Percentiles rank a stretch among this genome's conserved stretches.
Evolutionary conservation across 768 basidiomycete genomes (phyloP).

Genomic region (Jaapia argillacea): DNA sequence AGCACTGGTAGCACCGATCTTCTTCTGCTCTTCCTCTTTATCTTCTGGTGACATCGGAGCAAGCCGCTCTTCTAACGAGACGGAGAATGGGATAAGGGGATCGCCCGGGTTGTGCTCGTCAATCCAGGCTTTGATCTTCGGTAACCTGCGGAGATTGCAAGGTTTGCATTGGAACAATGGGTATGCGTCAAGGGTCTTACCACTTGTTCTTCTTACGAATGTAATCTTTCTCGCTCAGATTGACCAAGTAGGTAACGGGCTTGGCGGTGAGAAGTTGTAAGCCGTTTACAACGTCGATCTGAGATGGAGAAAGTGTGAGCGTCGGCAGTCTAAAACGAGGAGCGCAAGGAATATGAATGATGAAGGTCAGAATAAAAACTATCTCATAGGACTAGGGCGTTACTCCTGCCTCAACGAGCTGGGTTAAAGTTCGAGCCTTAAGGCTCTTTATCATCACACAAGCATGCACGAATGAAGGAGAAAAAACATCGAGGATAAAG

Average conservation of each 20-base stretch:
- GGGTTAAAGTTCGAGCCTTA: constrained; percentile 35
- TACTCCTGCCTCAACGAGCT: constrained; percentile 43
- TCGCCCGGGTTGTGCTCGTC: constrained; percentile 95
- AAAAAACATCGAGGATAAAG: constrained; percentile 2
- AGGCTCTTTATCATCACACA: constrained; percentile 38
- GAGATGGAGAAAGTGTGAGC: constrained; percentile 4
- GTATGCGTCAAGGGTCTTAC: constrained; percentile 24
- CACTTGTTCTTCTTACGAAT: constrained; percentile 99
- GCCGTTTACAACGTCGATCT: constrained; percentile 88
- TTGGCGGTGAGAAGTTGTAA: constrained; percentile 92
- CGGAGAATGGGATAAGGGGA: constrained; percentile 92
- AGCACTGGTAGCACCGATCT: constrained; percentile 61
- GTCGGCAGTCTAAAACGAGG: constrained; percentile 7
- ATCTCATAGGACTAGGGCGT: constrained; percentile 32
- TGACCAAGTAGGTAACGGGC: constrained; percentile 96
- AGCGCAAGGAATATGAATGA: constrained; percentile 16
- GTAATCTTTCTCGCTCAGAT: constrained; percentile 91
- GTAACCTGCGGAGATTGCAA: constrained; percentile 40
- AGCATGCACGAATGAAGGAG: constrained; percentile 5
- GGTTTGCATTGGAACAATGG: neutral
- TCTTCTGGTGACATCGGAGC: constrained; percentile 54
- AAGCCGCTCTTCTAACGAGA: constrained; percentile 89
- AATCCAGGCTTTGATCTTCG: constrained; percentile 98
- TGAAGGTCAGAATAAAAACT: constrained; percentile 13
- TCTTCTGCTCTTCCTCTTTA: constrained; percentile 69